These are phyloP conservation scores for Cladorrhinum samala DNA, from an alignment of 495 filamentous ascomycete species.

Conservation along the genomic window DNA sequence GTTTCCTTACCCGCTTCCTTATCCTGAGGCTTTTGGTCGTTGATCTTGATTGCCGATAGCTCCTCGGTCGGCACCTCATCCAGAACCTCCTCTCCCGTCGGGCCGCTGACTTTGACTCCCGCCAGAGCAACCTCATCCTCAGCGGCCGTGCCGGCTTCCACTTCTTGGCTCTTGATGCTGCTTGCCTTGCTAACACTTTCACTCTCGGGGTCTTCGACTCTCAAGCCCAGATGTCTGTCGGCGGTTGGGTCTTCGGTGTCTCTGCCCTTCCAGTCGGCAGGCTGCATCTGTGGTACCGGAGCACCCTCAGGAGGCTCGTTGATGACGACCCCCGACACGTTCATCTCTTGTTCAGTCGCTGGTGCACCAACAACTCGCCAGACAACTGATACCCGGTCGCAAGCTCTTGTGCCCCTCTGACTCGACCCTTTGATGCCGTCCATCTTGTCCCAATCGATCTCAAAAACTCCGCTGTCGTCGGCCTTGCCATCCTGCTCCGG, in stretches of 20 bases:
- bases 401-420: conserved; percentile 70
- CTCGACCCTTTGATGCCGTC: conserved; percentile 69
- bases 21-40: not conserved
- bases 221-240: conserved; percentile 58
- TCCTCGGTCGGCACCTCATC: conserved; percentile 6
- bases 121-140: conserved; percentile 20
- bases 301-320: conserved; percentile 55
- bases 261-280: conserved; percentile 66
- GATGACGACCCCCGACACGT: conserved; percentile 39
- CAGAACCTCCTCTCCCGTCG: conserved; percentile 25
- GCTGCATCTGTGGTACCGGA: conserved; percentile 56
- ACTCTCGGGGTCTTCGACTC: conserved; percentile 54
- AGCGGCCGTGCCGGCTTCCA: not conserved
- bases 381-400: conserved; percentile 81
- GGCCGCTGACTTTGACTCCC: conserved; percentile 29
- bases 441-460: conserved; percentile 56
- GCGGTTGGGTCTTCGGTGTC: conserved; percentile 38
- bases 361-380: conserved; percentile 50
- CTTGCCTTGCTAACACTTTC: conserved; percentile 59
- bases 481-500: conserved; percentile 50
- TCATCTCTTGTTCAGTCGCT: conserved; percentile 12
- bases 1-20: too few relatives aligned
- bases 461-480: conserved; percentile 48
- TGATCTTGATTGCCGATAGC: not conserved
- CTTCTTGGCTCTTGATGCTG: conserved; percentile 31